Percentiles rank a stretch among this genome's conserved stretches.
Evolutionary conservation across 192 early-diverging fungal genomes (phyloP).

Genomic region (Jimgerdemannia lactiflua): DNA sequence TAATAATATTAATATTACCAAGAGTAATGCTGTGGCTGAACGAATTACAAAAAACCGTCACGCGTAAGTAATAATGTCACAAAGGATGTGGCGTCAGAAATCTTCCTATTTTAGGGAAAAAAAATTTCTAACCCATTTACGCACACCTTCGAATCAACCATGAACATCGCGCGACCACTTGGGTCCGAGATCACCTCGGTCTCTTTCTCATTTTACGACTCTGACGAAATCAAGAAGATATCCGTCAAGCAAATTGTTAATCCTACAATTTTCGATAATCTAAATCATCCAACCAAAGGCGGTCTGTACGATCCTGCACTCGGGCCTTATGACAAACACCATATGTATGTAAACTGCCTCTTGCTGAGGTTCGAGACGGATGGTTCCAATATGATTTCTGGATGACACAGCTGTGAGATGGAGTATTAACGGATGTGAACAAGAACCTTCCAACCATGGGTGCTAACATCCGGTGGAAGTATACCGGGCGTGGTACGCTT

Average conservation of each 20-base stretch:
- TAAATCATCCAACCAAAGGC: constrained; percentile 85
- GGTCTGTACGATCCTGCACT: constrained; percentile 94
- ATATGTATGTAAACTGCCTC: constrained; percentile 46
- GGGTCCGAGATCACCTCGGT: constrained; percentile 80
- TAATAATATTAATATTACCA: no score
- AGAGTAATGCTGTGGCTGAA: no score
- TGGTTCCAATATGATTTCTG: no score
- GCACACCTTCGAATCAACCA: constrained; percentile 20
- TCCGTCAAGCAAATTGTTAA: constrained; percentile 95
- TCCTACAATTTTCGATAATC: constrained; percentile 81
- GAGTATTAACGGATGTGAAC: no score
- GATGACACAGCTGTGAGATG: no score
- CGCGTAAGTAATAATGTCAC: constrained; percentile 5
- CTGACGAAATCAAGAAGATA: constrained; percentile 85
- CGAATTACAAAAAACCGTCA: constrained; percentile 2
- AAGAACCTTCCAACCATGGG: no score
- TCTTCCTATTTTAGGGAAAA: constrained; percentile 4
- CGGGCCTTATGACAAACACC: constrained; percentile 84
- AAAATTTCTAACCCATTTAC: constrained; percentile 5
- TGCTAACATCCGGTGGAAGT: no score
- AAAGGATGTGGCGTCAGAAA: neutral
- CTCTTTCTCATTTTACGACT: constrained; percentile 88
- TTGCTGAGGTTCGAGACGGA: no score
- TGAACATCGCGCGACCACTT: constrained; percentile 87
- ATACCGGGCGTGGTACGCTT: no score